These are phyloP conservation scores for Hypoxylon sp. DNA, from an alignment of 2,329 filamentous ascomycete genomes.

Conservation along the genomic window DNA sequence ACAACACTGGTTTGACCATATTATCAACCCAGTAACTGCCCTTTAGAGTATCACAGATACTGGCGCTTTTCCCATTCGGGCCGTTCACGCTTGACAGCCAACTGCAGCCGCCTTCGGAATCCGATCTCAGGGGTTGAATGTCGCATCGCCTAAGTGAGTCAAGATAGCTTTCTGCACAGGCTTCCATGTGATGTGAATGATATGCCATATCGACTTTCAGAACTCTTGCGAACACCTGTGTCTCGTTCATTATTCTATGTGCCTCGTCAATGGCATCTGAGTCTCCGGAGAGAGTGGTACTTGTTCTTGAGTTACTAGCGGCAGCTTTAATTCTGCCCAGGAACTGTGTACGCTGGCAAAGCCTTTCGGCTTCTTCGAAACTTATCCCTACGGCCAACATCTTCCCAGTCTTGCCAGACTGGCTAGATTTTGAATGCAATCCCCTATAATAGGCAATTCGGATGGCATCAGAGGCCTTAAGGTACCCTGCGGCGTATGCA, in stretches of 20 bases:
- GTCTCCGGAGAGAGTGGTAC: too few relatives aligned
- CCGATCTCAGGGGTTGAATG: conserved; percentile 5
- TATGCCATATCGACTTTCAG: too few relatives aligned
- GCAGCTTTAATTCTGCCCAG: conserved; percentile 52
- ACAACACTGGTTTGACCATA: conserved; percentile 61
- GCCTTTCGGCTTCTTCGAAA: conserved; percentile 55
- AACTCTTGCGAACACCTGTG: too few relatives aligned
- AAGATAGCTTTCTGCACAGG: conserved; percentile 36
- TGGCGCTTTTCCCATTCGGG: neutral
- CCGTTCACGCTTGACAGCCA: conserved; percentile 48
- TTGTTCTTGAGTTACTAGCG: conserved; percentile 53
- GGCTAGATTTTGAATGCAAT: conserved; percentile 45
- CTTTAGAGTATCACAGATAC: conserved; percentile 1
- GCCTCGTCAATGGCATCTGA: too few relatives aligned
- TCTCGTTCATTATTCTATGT: too few relatives aligned
- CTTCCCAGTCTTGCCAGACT: conserved; percentile 51
- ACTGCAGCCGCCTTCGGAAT: conserved; percentile 10
- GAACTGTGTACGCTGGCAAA: conserved; percentile 46
- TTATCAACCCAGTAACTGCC: conserved; percentile 62
- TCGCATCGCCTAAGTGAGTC: conserved; percentile 13
- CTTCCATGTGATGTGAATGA: conserved; percentile 58
- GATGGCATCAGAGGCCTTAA: conserved; percentile 61
- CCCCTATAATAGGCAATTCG: conserved; percentile 63
- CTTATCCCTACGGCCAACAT: conserved; percentile 65
- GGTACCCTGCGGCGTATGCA: conserved; percentile 63